phyloP scores from a whole-genome alignment of 305 asterid species.

The Fraxinus sp. region DNA sequence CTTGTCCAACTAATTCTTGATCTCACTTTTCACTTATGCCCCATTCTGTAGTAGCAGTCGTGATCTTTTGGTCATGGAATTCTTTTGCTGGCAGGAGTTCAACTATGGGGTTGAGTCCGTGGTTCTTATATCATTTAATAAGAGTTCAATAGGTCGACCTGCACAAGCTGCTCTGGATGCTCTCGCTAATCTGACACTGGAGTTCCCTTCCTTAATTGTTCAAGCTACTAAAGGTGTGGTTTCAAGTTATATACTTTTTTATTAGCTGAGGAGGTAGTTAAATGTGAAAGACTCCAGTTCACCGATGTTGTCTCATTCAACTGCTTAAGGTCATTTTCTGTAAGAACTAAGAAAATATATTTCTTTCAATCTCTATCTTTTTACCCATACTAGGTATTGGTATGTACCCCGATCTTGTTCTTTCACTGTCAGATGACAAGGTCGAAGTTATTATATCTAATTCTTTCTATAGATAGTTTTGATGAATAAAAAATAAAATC shows the following conservation, averaged over 20 bases:
- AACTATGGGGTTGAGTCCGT: conserved; percentile 66
- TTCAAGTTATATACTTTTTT: background rate
- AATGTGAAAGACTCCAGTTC: conserved; percentile 6
- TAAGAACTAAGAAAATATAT: background rate
- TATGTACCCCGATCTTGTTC: no score
- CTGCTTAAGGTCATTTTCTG: conserved; percentile 7
- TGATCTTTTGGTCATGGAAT: conserved; percentile 2
- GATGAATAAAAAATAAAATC: no score
- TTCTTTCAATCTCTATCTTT: no score
- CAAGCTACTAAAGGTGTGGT: conserved; percentile 65
- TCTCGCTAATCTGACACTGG: conserved; percentile 44
- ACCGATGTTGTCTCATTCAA: background rate
- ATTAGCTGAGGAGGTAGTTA: background rate
- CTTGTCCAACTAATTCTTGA: background rate
- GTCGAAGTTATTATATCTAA: no score
- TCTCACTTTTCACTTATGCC: conserved; percentile 14
- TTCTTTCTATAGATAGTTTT: no score
- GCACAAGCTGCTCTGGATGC: conserved; percentile 53
- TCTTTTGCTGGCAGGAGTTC: conserved; percentile 61
- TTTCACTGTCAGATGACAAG: no score
- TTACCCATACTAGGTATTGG: no score
- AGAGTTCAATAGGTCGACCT: conserved; percentile 43
- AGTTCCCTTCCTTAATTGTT: conserved; percentile 67
- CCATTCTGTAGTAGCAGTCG: background rate
- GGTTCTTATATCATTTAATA: conserved; percentile 52